A percentile compares a stretch with the other conserved stretches of the same genome.
These are phyloP conservation scores for Drosera spatulata DNA, from an alignment of 179 eudicot species.

Conservation along the genomic window DNA sequence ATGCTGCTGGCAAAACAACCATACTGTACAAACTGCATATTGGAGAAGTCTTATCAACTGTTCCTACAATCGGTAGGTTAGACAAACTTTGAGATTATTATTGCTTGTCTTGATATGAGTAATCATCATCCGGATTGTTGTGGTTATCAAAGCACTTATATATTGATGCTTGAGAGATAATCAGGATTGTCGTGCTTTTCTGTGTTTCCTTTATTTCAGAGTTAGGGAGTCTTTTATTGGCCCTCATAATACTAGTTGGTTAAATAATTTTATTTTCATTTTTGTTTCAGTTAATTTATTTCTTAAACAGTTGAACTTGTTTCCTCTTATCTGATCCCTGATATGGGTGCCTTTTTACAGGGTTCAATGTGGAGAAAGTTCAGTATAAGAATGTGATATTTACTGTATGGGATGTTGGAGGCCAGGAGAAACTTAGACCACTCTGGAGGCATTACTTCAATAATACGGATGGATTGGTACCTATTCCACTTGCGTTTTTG, in stretches of 20 bases:
- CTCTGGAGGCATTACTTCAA: constrained; percentile 99
- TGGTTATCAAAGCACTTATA: background rate
- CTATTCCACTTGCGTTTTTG: constrained; percentile 1
- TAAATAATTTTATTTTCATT: too few relatives aligned
- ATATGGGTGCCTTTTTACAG: constrained; percentile 21
- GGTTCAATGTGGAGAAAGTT: constrained; percentile 99
- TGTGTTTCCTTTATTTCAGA: background rate
- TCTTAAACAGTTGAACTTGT: background rate
- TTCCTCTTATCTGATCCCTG: background rate
- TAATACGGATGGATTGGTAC: constrained; percentile 97
- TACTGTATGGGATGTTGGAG: constrained; percentile 99
- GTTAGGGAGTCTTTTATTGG: too few relatives aligned
- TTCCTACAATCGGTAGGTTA: constrained; percentile 83
- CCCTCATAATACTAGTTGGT: too few relatives aligned
- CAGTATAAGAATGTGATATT: constrained; percentile 97
- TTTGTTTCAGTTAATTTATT: too few relatives aligned
- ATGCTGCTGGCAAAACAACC: constrained; percentile 96
- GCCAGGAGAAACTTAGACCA: constrained; percentile 96
- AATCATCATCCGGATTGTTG: background rate
- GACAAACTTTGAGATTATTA: background rate
- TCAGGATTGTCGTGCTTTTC: background rate
- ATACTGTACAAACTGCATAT: constrained; percentile 93
- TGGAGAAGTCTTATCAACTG: constrained; percentile 89
- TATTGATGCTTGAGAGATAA: background rate
- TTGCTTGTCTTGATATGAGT: background rate